Base-by-base conservation (phyloP, 2,329 filamentous ascomycete genomes). In the Alternaria angustiovoidea region DNA sequence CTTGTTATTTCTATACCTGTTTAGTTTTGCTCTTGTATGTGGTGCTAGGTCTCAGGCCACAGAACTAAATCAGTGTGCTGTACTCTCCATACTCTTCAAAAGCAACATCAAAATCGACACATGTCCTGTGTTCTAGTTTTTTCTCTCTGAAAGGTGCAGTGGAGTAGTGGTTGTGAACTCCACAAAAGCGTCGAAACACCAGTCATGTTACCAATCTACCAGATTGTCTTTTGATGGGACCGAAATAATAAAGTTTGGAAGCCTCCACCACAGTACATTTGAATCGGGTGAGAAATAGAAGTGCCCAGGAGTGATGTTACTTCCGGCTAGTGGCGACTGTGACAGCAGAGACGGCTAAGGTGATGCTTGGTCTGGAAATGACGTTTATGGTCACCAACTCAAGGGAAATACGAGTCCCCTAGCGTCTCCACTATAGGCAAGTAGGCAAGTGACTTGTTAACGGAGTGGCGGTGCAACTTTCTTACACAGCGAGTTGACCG, bases 311-410 rank as follows among this genome's bases (percentile, higher is more conserved):
- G 34, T 14, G 20, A 48, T 36, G 12, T 36, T 32, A 32, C 44
- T 20, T 48, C 28, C 18, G 44, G 14, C 44, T 20, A 18, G 46
- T 48, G 46, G 46, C 46, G 30, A 48, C 46, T 24, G 46, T 36
- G 24, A 48, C 18, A 36, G 32, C 32, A 16, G 14, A 34, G 18
- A 32, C 44, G n/a, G 34, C 46, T 36, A 36, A 48, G 30, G 18
- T 32, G 28, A 22, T 32, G 30, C 30, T 34, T 22, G 44, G 44
- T 48, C 30, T 18, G 4, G 30, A 36, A 36, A 36, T 48, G 46
- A 48, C 46, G 46, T 48, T 34, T 11, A 39, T 39, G 38, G 38
- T 48, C 46, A 48, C 30, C 30, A 48, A 30, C 46, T 34, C n/a
- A 14, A 16, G 18, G 46, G 46, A 48, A 48, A 48, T 48, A 48